Conservation (phyloP, 768 basidiomycete genomes). For the Lyophyllum atratum region DNA sequence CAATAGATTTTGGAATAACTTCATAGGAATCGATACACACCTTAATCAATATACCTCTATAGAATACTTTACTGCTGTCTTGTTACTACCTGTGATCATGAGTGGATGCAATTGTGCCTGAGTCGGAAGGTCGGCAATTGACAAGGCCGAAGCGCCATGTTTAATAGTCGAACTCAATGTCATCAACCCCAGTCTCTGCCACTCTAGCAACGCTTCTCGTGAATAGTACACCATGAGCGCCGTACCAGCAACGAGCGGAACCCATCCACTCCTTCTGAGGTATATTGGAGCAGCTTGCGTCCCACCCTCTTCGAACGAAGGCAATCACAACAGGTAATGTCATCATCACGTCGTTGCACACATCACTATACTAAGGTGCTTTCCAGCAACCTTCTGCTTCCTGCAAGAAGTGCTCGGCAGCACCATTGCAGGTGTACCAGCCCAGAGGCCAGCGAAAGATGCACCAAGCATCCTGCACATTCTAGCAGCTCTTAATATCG, state of each 20-base stretch:
- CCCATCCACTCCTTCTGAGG: constrained; percentile 57
- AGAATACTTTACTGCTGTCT: constrained; percentile 2
- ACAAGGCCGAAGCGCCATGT: constrained; percentile 1
- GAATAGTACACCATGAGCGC: constrained; percentile 39
- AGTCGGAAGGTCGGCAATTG: constrained; percentile 13
- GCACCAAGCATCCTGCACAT: constrained; percentile 52
- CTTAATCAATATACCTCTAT: constrained; percentile 22
- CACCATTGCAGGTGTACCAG: constrained; percentile 63
- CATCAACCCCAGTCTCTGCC: constrained; percentile 5
- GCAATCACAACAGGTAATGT: constrained; percentile 67
- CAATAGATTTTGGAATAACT: constrained; percentile 22
- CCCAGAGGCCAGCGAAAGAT: constrained; percentile 49
- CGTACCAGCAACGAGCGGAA: constrained; percentile 22
- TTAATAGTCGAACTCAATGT: constrained; percentile 4
- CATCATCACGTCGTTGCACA: background rate
- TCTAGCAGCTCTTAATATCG: constrained; percentile 59
- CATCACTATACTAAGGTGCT: constrained; percentile 4
- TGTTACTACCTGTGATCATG: background rate
- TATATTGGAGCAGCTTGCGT: constrained; percentile 71
- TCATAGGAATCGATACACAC: constrained; percentile 15
- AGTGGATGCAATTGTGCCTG: background rate
- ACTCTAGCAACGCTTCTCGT: constrained; percentile 6
- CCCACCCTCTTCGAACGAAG: constrained; percentile 80
- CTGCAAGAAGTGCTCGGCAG: constrained; percentile 84
- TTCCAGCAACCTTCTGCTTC: constrained; percentile 54